These are phyloP conservation scores for Scheffersomyces stambukii DNA, from an alignment of 1,139 yeast species.

Conservation along the genomic window DNA sequence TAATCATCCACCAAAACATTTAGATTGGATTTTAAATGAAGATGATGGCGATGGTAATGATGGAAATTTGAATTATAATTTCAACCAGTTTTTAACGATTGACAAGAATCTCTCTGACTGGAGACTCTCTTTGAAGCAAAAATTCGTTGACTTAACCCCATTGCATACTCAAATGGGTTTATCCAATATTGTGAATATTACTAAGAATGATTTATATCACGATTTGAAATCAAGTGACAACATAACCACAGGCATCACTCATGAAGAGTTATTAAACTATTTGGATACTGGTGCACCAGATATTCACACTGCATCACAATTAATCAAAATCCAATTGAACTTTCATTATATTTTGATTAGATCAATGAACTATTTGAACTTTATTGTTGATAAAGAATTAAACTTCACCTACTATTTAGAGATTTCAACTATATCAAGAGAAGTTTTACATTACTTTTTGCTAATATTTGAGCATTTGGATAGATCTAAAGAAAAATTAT, in stretches of 20 bases:
- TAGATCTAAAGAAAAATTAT: slow-evolving; percentile 14
- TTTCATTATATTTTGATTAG: slow-evolving; percentile 43
- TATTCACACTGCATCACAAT: slow-evolving; percentile 35
- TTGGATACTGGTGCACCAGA: slow-evolving; percentile 36
- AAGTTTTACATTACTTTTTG: slow-evolving; percentile 37
- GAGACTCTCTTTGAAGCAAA: slow-evolving; percentile 37
- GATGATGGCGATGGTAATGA: slow-evolving; percentile 51
- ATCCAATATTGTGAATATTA: slow-evolving; percentile 21
- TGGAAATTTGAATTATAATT: slow-evolving; percentile 47
- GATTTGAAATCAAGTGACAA: slow-evolving; percentile 16
- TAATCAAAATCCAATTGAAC: slow-evolving; percentile 42
- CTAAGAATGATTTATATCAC: slow-evolving; percentile 31
- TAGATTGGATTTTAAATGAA: slow-evolving; percentile 46
- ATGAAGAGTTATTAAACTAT: slow-evolving; percentile 29
- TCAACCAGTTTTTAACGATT: slow-evolving; percentile 40
- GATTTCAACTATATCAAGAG: slow-evolving; percentile 35
- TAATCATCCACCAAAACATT: slow-evolving; percentile 19
- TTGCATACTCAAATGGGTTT: slow-evolving; percentile 33
- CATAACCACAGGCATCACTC: slow-evolving; percentile 20
- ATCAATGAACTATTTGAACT: slow-evolving; percentile 43
- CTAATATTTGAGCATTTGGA: slow-evolving; percentile 34
- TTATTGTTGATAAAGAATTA: slow-evolving; percentile 43
- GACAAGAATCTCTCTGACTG: slow-evolving; percentile 42
- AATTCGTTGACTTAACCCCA: slow-evolving; percentile 27
- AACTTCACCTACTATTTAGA: slow-evolving; percentile 33